These are phyloP conservation scores for Heliamphora pulchella DNA, from an alignment of 179 eudicot species.

Conservation along the genomic window DNA sequence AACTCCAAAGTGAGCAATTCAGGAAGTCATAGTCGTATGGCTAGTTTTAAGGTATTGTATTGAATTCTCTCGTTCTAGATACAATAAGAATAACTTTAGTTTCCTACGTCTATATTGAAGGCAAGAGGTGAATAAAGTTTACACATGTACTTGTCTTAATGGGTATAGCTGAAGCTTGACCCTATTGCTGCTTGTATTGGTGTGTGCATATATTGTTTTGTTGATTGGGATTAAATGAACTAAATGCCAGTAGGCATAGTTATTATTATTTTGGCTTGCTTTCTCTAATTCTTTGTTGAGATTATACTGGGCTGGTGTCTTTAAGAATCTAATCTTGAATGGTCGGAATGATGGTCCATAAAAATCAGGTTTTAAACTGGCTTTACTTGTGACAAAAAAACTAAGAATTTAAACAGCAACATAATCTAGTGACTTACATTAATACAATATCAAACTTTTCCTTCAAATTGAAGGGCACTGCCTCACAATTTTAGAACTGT, in stretches of 20 bases:
- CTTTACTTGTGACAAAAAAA: too few species aligned
- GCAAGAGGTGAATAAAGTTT: not conserved
- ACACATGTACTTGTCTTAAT: not conserved
- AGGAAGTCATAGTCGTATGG: too few species aligned
- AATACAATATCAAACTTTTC: not conserved
- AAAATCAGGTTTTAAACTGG: not conserved
- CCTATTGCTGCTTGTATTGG: not conserved
- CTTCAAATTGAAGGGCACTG: not conserved
- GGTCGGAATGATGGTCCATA: not conserved
- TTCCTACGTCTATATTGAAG: not conserved
- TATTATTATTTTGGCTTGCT: not conserved
- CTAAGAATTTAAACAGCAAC: not conserved
- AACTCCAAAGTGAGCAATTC: too few species aligned
- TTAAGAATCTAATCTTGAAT: not conserved
- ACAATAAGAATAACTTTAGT: not conserved
- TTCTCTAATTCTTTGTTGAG: not conserved
- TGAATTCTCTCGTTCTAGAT: constrained; percentile 1
- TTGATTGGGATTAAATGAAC: not conserved
- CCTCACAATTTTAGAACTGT: not conserved
- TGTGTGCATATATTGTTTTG: not conserved
- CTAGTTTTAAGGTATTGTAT: too few species aligned
- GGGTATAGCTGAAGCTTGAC: constrained; percentile 4
- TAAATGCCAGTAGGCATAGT: not conserved
- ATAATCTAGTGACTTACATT: not conserved
- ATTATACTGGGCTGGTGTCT: not conserved